These are phyloP conservation scores for Globisporangium lucens DNA, from an alignment of 352 stramenopile genomes.

Conservation along the genomic window DNA sequence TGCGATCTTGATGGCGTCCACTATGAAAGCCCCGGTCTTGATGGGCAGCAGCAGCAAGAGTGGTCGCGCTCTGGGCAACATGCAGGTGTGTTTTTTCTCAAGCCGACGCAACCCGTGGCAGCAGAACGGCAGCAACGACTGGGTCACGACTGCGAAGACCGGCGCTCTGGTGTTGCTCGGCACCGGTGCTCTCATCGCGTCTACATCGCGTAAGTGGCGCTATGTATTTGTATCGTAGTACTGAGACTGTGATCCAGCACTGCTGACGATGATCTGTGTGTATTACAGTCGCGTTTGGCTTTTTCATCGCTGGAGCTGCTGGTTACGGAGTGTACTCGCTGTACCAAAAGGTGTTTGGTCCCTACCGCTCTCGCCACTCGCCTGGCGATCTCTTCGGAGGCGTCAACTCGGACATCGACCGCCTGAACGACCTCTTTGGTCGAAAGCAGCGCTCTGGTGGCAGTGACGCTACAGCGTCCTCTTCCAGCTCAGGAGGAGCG, in stretches of 20 bases:
- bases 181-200: conserved; percentile 51
- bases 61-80: not conserved
- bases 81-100: conserved; percentile 34
- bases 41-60: not conserved
- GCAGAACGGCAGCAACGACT: conserved; percentile 29
- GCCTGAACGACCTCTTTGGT: conserved; percentile 40
- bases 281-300: conserved; percentile 58
- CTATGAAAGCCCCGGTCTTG: not conserved
- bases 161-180: conserved; percentile 59
- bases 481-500: not conserved
- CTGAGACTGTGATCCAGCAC: not conserved
- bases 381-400: conserved; percentile 35
- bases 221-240: not conserved
- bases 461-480: not conserved
- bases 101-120: conserved; percentile 39
- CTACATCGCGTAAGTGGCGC: conserved; percentile 50
- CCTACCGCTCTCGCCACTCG: conserved; percentile 35
- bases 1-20: conserved; percentile 1
- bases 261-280: not conserved
- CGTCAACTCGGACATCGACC: conserved; percentile 47
- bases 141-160: conserved; percentile 54
- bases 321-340: conserved; percentile 72
- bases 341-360: conserved; percentile 58
- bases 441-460: conserved; percentile 15
- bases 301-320: conserved; percentile 60